phyloP scores from a whole-genome alignment of 2,329 filamentous ascomycete genomes.

The Fusarium kyushuense region DNA sequence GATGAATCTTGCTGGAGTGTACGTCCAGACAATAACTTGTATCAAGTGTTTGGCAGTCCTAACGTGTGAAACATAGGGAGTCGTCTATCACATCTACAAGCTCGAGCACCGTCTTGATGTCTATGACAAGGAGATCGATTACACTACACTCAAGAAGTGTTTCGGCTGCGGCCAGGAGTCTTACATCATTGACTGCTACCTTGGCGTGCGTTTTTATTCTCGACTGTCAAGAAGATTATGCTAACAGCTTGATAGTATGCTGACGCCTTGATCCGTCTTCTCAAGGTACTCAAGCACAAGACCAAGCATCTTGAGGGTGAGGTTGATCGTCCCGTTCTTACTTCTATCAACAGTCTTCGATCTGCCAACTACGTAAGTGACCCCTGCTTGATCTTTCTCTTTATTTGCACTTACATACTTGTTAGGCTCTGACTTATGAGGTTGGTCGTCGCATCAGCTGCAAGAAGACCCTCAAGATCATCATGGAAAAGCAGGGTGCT shows the following conservation, averaged over 20 bases:
- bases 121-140: slow-evolving; percentile 47
- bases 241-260: slow-evolving; percentile 43
- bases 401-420: neutral
- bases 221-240: neutral
- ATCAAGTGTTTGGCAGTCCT: neutral
- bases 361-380: slow-evolving; percentile 45
- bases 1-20: slow-evolving; percentile 46
- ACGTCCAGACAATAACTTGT: neutral
- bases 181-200: slow-evolving; percentile 47
- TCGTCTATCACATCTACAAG: slow-evolving; percentile 43
- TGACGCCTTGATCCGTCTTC: slow-evolving; percentile 46
- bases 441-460: slow-evolving; percentile 48
- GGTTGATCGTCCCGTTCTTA: slow-evolving; percentile 47
- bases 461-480: slow-evolving; percentile 38
- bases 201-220: slow-evolving; percentile 24
- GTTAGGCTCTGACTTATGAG: slow-evolving; percentile 47
- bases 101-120: slow-evolving; percentile 47
- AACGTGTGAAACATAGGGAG: slow-evolving; percentile 27
- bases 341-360: slow-evolving; percentile 48
- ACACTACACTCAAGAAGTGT: slow-evolving; percentile 45
- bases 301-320: slow-evolving; percentile 46
- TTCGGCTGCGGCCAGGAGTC: slow-evolving; percentile 43
- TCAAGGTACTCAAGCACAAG: slow-evolving; percentile 44
- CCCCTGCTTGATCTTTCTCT: neutral
- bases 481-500: slow-evolving; percentile 51